Conservation (phyloP, 106 monocot species). For the Dioscorea alata region DNA sequence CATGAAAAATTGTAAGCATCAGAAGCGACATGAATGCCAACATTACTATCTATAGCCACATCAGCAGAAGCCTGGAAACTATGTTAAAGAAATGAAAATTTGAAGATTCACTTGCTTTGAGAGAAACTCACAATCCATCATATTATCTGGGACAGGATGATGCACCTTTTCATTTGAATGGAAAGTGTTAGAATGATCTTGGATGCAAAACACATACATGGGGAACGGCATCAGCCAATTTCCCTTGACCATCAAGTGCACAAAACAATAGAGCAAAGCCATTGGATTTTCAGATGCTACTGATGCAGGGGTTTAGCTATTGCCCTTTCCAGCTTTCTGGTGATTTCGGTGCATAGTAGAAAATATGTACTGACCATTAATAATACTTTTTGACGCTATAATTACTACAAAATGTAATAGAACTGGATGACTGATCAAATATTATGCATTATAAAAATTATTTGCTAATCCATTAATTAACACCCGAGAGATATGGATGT, state of each 20-base stretch:
- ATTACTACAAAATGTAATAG: too few relatives aligned
- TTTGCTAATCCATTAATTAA: too few relatives aligned
- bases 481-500: too few relatives aligned
- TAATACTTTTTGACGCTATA: background rate
- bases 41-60: too few relatives aligned
- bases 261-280: constrained; percentile 87
- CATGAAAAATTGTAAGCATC: constrained; percentile 1
- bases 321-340: constrained; percentile 99
- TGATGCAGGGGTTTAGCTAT: constrained; percentile 49
- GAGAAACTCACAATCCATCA: constrained; percentile 86
- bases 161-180: constrained; percentile 73
- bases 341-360: constrained; percentile 98
- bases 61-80: background rate
- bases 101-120: constrained; percentile 60
- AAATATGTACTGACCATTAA: constrained; percentile 43
- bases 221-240: constrained; percentile 74
- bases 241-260: constrained; percentile 89
- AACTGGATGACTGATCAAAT: too few relatives aligned
- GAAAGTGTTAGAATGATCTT: constrained; percentile 74
- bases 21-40: too few relatives aligned
- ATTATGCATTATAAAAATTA: too few relatives aligned
- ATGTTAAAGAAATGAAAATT: background rate
- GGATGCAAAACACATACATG: constrained; percentile 90
- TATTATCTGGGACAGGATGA: constrained; percentile 90
- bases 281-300: constrained; percentile 70